A percentile compares a stretch with the other conserved stretches of the same genome.
phyloP scores from a whole-genome alignment of 805 yeast species.

The Debaryomyces castellii region DNA sequence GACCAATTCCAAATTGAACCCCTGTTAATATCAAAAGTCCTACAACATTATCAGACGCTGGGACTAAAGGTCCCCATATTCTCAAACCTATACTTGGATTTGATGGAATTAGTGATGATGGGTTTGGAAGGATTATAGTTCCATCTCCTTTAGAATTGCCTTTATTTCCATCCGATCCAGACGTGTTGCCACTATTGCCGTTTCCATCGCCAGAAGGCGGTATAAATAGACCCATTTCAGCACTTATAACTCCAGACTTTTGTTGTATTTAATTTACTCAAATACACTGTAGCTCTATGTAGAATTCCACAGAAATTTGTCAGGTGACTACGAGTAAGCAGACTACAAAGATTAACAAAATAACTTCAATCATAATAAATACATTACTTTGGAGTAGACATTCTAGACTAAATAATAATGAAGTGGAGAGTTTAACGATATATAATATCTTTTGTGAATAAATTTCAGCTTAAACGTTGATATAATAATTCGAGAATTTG shows the following conservation, averaged over 20 bases:
- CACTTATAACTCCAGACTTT: not conserved
- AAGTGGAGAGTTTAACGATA: not conserved
- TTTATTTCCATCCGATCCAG: constrained; percentile 4
- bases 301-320: not conserved
- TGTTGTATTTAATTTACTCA: not conserved
- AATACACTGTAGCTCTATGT: not conserved
- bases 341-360: not conserved
- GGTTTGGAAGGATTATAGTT: constrained; percentile 16
- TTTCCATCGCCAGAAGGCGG: constrained; percentile 29
- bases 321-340: not conserved
- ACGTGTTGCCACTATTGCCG: constrained; percentile 2
- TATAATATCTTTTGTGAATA: not conserved
- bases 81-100: constrained; percentile 60
- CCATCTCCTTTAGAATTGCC: constrained; percentile 6
- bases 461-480: not conserved
- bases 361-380: constrained; percentile 1
- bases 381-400: not conserved
- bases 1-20: constrained; percentile 53
- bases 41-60: constrained; percentile 62
- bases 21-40: constrained; percentile 56
- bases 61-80: constrained; percentile 71
- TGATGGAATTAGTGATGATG: constrained; percentile 16
- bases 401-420: constrained; percentile 3
- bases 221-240: constrained; percentile 33
- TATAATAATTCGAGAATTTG: not conserved